Base-by-base conservation (phyloP, 2,329 filamentous ascomycete species). In the Fusarium algeriense region DNA sequence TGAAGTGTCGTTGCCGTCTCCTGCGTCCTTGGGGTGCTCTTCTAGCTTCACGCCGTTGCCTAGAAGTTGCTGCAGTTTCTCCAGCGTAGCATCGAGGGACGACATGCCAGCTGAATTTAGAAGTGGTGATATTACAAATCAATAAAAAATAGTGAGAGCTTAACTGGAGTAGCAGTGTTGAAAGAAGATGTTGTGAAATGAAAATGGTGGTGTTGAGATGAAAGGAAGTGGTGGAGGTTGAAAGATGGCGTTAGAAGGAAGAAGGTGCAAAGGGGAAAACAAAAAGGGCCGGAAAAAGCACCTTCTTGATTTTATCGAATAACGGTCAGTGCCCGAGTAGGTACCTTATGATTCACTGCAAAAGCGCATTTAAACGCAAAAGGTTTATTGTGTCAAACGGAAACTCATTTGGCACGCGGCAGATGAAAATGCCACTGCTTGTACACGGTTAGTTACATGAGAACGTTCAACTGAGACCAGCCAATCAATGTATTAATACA, bases 1-100 rank as follows among this genome's bases (percentile, higher is more conserved):
- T 19, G 37, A 6, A n/a, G 37, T 38, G 20, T 59, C n/a, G 38
- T 55, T 60, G 13, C 67, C 38, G 6, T 60, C 34, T 63, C 49
- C 37, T 19, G 32, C 28, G 19, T 53, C 41, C 23, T 61, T 44
- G 8, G 50, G 35, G 3, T 23, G 60, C n/a, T 75, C 71, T 3
- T 52, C 59, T 17, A 76, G 50, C 28, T 62, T 64, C 6, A 76
- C 73, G 9, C 48, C 57, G 34, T 73, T 64, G 19, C 75, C 76
- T 19, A 78, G 53, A 30, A 74, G 41, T 8, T 26, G 45, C 45
- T 69, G 70, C 23, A 78, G 70, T 59, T 46, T 65, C 65, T 73
- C 67, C 28, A 78, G 48, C 14, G 73, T 77, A 35, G 46, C 45
- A n/a, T 73, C 48, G 12, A 64, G 52, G 14, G 56, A 62, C 7